Base-by-base conservation (phyloP, 345 rosid genomes). In the Eutrema heterophyllum region DNA sequence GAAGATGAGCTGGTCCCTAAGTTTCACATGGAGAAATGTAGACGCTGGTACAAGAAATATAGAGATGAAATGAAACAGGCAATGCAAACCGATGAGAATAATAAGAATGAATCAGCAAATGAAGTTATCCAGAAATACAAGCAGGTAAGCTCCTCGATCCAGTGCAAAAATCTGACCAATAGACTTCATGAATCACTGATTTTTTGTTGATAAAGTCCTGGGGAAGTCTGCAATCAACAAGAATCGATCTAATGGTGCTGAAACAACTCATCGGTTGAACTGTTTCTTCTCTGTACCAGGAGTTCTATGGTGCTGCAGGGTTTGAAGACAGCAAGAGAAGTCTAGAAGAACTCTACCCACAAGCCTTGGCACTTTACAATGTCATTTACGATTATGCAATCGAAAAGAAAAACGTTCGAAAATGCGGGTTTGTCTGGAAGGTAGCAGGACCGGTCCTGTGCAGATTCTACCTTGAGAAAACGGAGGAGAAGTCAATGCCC, bases 401-500 rank as follows among this genome's bases (percentile, higher is more conserved):
- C 21, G 2, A 27, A 26, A 16, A 2, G 10, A 38, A 59, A 32
- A 21, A 18, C 21, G 40, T 9, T 16, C 0, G 46, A 1, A 11
- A 5, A 5, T 59, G 97, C 40, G 14, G 54, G 4, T 88, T 93
- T 68, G 93, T 84, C 21, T 89, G 97, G 97, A 90, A 49, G 64
- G 81, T 82, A 36, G 93, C 97, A 16, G 93, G 97, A 8, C 60
- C 86, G 27, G 88, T 87, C 1, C 81, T 92, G 5, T 88, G 84
- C 76, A 48, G 14, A 54, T 39, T 81, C 2, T 78, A 83, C 72
- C 66, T 56, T 5, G 3, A 13, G 16, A 71, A 33, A 56, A 58
- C 12, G 43, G 29, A 64, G 9, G 83, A 79, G 59, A 78, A 44
- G 36, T 21, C 50, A 2, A 18, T 86, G 29, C 2, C 52, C 2